Base-by-base conservation (phyloP, 2,329 filamentous ascomycete species). In the Ophiostoma ulmi region DNA sequence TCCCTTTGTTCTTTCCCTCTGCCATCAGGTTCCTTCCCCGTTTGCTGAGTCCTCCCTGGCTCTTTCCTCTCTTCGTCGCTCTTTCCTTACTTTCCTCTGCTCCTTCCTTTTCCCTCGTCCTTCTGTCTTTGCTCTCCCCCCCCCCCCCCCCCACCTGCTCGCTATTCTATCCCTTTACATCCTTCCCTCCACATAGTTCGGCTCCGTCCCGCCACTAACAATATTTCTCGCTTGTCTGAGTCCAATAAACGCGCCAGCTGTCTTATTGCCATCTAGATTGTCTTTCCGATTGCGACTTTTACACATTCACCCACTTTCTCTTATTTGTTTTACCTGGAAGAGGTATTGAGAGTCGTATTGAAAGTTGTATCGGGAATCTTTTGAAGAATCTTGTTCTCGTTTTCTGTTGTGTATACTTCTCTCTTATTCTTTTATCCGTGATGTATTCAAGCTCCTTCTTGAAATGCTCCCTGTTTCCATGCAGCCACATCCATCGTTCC, bases 221-320 rank as follows among this genome's bases (percentile, higher is more conserved):
- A 35, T 14, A 26, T 48, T 58, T 70, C 63, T 70, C 69, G 69
- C 69, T 41, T 67, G 69, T 22, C 68, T 48, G 63, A 39, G 63
- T 39, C 48, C 69, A 67, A 70, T 67, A 70, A 44, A 61, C 48
- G 41, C 65, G 22, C 64, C 64, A 26, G 63, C 22, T 67, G 36
- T 44, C 63, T 67, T 70, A 55, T 55, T 66, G 11, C 69, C 31
- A 20, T 22, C 61, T 58, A 20, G 52, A 13, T 11, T 26, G n/a
- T 58, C 52, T 39, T 20, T 20, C 41, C 31, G 4, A 36, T 17
- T 38, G 35, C 13, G 3, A 22, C 14, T 35, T 17, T 58, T 26
- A 22, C 52, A 26, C 35, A 26, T 35, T 63, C 58, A 63, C 58
- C 58, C 58, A 63, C 58, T 58, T 58, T 58, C 52, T 63, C 58